Base-by-base conservation (phyloP, 75 land plant species). In the Chamaecyparis obtusa region DNA sequence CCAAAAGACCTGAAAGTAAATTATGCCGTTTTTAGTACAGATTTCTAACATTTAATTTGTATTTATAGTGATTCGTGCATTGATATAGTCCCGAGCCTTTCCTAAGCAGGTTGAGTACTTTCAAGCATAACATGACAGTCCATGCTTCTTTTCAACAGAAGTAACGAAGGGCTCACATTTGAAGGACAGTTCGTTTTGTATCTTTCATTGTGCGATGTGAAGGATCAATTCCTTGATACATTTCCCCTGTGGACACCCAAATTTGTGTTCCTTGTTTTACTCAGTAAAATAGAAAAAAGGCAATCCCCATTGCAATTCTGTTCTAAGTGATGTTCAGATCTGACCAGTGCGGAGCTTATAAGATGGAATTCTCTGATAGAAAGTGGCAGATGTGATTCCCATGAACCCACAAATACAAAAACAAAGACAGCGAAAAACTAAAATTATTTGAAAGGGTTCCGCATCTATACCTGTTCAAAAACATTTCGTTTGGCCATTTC, bases 401-500 rank as follows among this genome's bases (percentile, higher is more conserved):
- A 78, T 36, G 1, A 16, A 39, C 3, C 13, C 44, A 78, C 37
- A 36, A 35, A 35, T 16, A 35, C 21, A 14, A 77, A 44, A 5
- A 5, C 46, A 44, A 44, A 33, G 39, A 77, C 37, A 37, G 19
- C 10, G 15, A 51, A 27, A 41, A 80, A 44, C 8, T 16, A 80
- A 49, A 24, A 80, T 10, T 27, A 37, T 43, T 9, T 27, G 13
- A 46, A 46, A 81, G 32, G 49, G 6, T 27, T 11, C 32, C 83
- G 44, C 13, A 44, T 16, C 51, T 30, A 55, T 35, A 96, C 97
- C 95, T 94, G 95, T 57, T 95, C 95, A 64, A 96, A 89, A 17
- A 94, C 76, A 5, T 91, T 86, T 1, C 94, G 87, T 86, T 92
- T 95, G 16, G 99, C 96, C 54, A 94, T 88, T 88, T 93, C 95